Evolutionary conservation across 1,284 basidiomycete genomes (phyloP), one percentile per base, ranked within the genome.

Genomic region (Irpex sp.): DNA sequence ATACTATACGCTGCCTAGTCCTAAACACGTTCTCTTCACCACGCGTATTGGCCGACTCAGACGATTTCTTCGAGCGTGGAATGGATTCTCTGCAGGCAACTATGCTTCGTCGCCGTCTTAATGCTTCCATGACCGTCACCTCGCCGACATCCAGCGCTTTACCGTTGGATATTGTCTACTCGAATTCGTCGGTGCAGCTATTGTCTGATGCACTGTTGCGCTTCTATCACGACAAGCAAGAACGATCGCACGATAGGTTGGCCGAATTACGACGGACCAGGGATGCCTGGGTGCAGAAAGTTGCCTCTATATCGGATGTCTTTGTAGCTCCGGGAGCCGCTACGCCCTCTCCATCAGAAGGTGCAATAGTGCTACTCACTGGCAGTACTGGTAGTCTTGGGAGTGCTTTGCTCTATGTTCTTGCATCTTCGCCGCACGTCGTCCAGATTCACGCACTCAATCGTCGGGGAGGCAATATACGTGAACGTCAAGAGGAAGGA

Each of bases 371-470:
- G 8, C 58, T 67, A 5, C 59, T 67, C 7, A 67, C 66, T 3
- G 66, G 66, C 6, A 64, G 59, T 17, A 62, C 66, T 5, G 66
- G 66, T 1, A 56, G 57, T 19, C 62, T 67, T 4, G 66, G 66
- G 3, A 60, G 60, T 35, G 58, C 57, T 21, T 21, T 65, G 8
- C 61, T 67, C 3, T n/a, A 49, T 33, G 60, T 62, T 31, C 50
- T 65, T 15, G 59, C 70, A 81, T 79, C 84, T 83, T 70, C 83
- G 75, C 77, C 79, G 82, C 37, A 75, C 77, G n/a, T 67, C 1
- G 19, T 33, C 15, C 58, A 58, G 43, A 61, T 67, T 19, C 65
- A 64, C 58, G 66, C 66, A 9, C 59, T 67, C 4, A 67, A 67
- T 35, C 43, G 60, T 4, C 9, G 21, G 8, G 54, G 60, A 8